Evolutionary conservation across 371 early-diverging fungal genomes (phyloP).

Genomic region (Fennellomyces sp.): DNA sequence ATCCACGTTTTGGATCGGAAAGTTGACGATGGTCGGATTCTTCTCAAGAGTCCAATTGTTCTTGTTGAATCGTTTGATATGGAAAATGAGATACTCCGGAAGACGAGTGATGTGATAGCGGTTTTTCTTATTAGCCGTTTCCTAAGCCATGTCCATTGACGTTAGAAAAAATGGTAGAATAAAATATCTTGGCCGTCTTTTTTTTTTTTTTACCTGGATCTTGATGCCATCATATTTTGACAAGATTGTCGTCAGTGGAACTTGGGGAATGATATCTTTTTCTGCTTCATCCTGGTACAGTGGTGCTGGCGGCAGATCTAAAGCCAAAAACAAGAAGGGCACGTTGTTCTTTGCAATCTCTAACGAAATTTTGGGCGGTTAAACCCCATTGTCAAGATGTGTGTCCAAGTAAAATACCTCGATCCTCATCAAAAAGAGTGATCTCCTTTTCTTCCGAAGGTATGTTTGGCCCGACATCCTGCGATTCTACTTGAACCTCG

Average conservation of each 20-base stretch:
- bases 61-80: conserved; percentile 91
- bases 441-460: conserved; percentile 34
- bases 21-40: conserved; percentile 98
- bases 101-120: conserved; percentile 75
- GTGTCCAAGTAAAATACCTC: conserved; percentile 28
- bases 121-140: conserved; percentile 65
- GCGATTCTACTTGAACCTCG: conserved; percentile 73
- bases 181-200: neutral
- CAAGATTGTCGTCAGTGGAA: conserved; percentile 77
- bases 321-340: conserved; percentile 86
- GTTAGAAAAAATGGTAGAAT: neutral
- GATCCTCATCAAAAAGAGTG: conserved; percentile 42
- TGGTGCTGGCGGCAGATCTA: conserved; percentile 94
- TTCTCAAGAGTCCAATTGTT: conserved; percentile 89
- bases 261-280: conserved; percentile 92
- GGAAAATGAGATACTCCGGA: conserved; percentile 89
- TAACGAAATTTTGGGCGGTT: conserved; percentile 14
- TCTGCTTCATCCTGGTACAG: conserved; percentile 90
- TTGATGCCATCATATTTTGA: conserved; percentile 86
- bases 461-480: conserved; percentile 45
- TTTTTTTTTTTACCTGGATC: conserved; percentile 52
- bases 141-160: conserved; percentile 46
- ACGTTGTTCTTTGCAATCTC: conserved; percentile 51
- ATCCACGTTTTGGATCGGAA: conserved; percentile 85
- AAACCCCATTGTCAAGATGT: neutral